Base-by-base conservation (phyloP, 768 basidiomycete species). In the Arthromyces matolae region DNA sequence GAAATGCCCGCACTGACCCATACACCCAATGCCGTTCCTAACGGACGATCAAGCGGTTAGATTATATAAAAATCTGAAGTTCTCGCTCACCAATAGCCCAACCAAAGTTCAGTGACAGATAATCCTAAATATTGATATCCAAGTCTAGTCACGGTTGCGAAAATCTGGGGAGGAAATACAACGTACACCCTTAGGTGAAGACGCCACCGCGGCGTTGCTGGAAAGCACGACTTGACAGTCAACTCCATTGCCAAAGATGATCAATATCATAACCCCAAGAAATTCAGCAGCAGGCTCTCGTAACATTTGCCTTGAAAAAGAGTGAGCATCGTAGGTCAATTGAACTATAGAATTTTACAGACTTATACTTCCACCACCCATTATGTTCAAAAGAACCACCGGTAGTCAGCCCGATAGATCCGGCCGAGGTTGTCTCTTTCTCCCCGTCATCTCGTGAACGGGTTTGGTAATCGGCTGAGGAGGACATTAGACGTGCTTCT, bases 201-300 rank as follows among this genome's bases (percentile, higher is more conserved):
- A 45, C 12, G 76, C 52, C 16, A 80, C 76, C 8, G 50, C 56
- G 0, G 70, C 12, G 49, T 64, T 71, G 12, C 59, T 54, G 2
- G 76, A 76, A 24, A 81, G 66, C 14, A 71, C 69, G 18, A 70
- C 71, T 58, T 81, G 79, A 54, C 77, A 79, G 44, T 71, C 62
- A 29, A 68, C 71, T 42, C 75, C 79, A 31, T 60, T 67, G 14
- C 80, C 79, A 43, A 81, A 76, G 47, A 80, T 72, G 49, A 78
- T 60, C 8, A 80, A 63, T 28, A 80, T 66, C 74, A 77, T 73
- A 13, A 73, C 71, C 18, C 80, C 79, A 31, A 75, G 52, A 55
- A 80, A 81, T 57, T 81, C 79, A 19, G 78, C 80, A 6, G 71
- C 69, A n/a, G 75, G 58, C 50, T 67, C 65, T 28, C 65, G 62